Base-by-base conservation (phyloP, 306 rosid species). In the Mimosa pudica region DNA sequence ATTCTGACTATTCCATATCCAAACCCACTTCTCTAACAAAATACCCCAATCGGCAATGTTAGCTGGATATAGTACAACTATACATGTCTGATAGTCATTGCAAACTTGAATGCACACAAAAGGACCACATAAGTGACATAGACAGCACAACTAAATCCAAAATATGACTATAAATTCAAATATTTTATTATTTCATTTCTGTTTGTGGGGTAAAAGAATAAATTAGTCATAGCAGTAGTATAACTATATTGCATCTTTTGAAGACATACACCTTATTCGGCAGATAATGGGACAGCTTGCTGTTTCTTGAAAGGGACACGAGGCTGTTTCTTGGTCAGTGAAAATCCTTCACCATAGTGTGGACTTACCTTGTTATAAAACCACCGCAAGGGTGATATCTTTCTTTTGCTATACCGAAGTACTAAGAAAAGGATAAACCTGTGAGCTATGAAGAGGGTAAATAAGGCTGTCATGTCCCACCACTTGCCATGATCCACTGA, bases 381-480 rank as follows among this genome's bases (percentile, higher is more conserved):
- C 82, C 81, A 77, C 8, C 35, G 12, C 10, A 70, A 8, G 6
- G 70, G 63, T 55, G 85, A 65, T 47, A 73, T 78, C 2, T 55
- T 42, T 42, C 47, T 75, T 9, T 51, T 76, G 73, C 52, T 74
- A 47, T 47, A 83, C 38, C 83, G 82, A 46, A 78, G 75, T 6
- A 70, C 65, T 12, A 81, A 10, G 49, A 49, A 42, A 67, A 81
- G 70, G 42, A 78, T 20, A 14, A 78, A 2, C 67, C 88, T 63
- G 35, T 85, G 68, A 32, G 41, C 42, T 20, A 81, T 11, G 52
- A 85, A 44, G 6, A 69, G 69, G 9, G 54, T 2, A 18, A 78
- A 6, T 24, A 81, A 48, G 33, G 78, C 87, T 24, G 58, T 69
- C 10, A 77, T 67, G 78, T 84, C 87, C 87, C 82, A 85, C 85